Evolutionary conservation across 164 flowering plant species (phyloP), one percentile per base, ranked within the genome.

Genomic region (Vitis cinerea): DNA sequence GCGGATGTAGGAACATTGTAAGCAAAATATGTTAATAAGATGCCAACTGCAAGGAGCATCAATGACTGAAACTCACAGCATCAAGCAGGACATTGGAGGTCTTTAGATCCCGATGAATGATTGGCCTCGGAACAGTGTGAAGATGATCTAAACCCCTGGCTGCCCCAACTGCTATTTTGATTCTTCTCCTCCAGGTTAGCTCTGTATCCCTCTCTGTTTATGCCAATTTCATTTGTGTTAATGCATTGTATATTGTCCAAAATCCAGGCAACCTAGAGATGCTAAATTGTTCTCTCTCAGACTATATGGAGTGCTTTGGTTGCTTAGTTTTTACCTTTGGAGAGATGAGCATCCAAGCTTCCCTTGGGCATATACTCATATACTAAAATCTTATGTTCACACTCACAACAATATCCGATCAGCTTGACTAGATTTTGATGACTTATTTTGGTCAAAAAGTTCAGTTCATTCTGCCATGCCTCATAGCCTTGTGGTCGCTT

Each of bases 371-470:
- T 71, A 52, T 66, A 78, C 69, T 81, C 84, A n/a, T 73, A 78
- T 48, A 81, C 81, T n/a, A 81, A 44, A 29, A 80, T 65, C 30
- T 62, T 72, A 9, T 80, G 67, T 6, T 69, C 57, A 13, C 64
- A 51, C 27, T 77, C 66, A 23, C 53, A 61, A 71, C 80, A 76
- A 9, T 65, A 74, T 57, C 84, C 84, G n/a, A 68, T 58, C 10
- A 81, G 78, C 70, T 69, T 73, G 54, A 75, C 81, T 9, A 81
- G 50, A 61, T 81, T 78, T 27, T 79, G 80, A 77, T 75, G 84
- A 48, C 69, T 68, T 47, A 75, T 53, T 61, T 59, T 77, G 66
- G 74, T 71, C 73, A 80, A 59, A 59, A 80, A 16, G 14, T 9
- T 64, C 57, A 74, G n/a, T 55, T 80, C 81, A 60, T 31, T 75